These are phyloP conservation scores for Geosmithia flava DNA, from an alignment of 2,329 filamentous ascomycete species.

Conservation along the genomic window DNA sequence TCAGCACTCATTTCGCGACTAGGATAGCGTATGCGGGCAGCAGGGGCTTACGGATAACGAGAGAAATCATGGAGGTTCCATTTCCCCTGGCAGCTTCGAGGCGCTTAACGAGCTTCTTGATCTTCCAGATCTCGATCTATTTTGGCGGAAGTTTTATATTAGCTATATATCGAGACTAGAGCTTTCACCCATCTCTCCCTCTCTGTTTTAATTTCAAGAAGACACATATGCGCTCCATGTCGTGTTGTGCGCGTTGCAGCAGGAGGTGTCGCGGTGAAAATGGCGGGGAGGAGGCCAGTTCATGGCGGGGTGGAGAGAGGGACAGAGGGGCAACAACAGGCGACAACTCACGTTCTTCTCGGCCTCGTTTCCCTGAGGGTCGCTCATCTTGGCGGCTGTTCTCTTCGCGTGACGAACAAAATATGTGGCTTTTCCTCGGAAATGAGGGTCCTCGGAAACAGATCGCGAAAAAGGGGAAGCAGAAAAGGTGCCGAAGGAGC, in stretches of 20 bases:
- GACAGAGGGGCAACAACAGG: conserved; percentile 2
- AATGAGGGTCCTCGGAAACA: conserved; percentile 1
- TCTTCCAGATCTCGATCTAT: conserved; percentile 80
- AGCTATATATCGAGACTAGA: background rate
- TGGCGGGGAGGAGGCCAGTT: conserved; percentile 3
- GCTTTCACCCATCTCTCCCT: background rate
- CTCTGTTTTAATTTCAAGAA: background rate
- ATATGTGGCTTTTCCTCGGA: conserved; percentile 1
- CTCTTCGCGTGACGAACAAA: conserved; percentile 1
- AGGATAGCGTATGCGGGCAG: background rate
- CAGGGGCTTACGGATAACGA: conserved; percentile 76
- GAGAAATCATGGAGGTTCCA: conserved; percentile 98
- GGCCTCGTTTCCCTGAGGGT: conserved; percentile 77
- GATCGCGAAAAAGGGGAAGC: background rate
- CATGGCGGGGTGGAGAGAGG: background rate
- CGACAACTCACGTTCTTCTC: conserved; percentile 74
- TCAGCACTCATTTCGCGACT: background rate
- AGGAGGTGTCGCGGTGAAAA: background rate
- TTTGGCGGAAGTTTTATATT: background rate
- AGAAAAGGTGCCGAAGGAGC: background rate
- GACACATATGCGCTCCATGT: background rate
- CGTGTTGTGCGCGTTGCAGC: background rate
- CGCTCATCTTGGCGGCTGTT: conserved; percentile 58
- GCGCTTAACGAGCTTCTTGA: conserved; percentile 99
- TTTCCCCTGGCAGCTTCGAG: conserved; percentile 95